Percentiles rank a stretch among this genome's conserved stretches.
phyloP scores from a whole-genome alignment of 2,329 filamentous ascomycete genomes.

The Pestalotiopsis sp. region DNA sequence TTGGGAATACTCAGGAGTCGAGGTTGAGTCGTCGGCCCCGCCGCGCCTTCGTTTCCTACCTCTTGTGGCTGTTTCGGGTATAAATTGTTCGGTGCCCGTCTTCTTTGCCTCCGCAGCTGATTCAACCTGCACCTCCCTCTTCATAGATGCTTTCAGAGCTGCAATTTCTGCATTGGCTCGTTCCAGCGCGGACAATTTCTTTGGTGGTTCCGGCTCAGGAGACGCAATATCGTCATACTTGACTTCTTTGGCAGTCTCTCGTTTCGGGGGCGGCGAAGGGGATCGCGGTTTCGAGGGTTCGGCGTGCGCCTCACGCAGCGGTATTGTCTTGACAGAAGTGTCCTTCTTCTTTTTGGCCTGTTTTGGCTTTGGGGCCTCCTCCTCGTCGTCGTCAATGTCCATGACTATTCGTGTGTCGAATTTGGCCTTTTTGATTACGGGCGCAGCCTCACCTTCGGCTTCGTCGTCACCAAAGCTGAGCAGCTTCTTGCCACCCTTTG shows the following conservation, averaged over 20 bases:
- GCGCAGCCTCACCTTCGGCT: slow-evolving; percentile 57
- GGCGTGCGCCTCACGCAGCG: slow-evolving; percentile 26
- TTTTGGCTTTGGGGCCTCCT: slow-evolving; percentile 32
- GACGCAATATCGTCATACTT: slow-evolving; percentile 32
- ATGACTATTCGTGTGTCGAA: slow-evolving; percentile 77
- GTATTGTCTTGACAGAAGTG: slow-evolving; percentile 28
- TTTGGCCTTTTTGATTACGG: slow-evolving; percentile 73
- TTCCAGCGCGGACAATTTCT: slow-evolving; percentile 59
- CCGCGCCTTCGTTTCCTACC: slow-evolving; percentile 71
- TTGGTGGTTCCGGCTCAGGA: slow-evolving; percentile 33
- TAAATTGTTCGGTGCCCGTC: slow-evolving; percentile 72
- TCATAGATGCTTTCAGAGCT: slow-evolving; percentile 80
- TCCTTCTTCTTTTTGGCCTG: slow-evolving; percentile 31
- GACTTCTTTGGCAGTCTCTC: slow-evolving; percentile 25
- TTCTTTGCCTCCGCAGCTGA: slow-evolving; percentile 62
- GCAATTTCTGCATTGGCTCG: slow-evolving; percentile 80
- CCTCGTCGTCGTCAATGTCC: slow-evolving; percentile 53
- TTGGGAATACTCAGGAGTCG: slow-evolving; percentile 67
- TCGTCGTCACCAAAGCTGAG: slow-evolving; percentile 79
- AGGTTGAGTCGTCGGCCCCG: slow-evolving; percentile 47
- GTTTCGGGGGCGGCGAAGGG: slow-evolving; percentile 9
- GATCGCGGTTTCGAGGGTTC: slow-evolving; percentile 18
- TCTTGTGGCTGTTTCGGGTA: slow-evolving; percentile 70
- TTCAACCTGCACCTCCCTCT: slow-evolving; percentile 58
- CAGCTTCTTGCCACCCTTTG: slow-evolving; percentile 75